These are phyloP conservation scores for Notholithocarpus densiflorus DNA, from an alignment of 306 rosid species.

Conservation along the genomic window DNA sequence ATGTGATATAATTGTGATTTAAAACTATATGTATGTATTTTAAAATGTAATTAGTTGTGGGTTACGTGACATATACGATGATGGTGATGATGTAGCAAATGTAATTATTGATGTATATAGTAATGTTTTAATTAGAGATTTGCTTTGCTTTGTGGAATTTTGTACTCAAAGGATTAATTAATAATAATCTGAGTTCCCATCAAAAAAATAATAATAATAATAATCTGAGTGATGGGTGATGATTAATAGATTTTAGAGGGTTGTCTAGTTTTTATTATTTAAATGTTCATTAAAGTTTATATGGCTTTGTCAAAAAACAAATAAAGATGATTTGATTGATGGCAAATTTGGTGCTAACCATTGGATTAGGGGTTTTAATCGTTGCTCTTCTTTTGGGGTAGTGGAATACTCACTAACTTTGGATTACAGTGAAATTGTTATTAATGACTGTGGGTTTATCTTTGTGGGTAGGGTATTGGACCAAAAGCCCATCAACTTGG, in stretches of 20 bases:
- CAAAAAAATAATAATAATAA: too few species aligned
- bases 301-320: not conserved
- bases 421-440: too few species aligned
- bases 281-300: too few species aligned
- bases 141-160: not conserved
- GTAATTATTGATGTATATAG: slow-evolving; percentile 12
- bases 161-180: not conserved
- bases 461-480: too few species aligned
- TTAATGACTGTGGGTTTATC: too few species aligned
- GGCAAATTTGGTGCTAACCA: not conserved
- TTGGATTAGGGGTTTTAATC: not conserved
- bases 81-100: not conserved
- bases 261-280: too few species aligned
- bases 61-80: not conserved
- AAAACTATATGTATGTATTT: too few species aligned
- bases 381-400: not conserved
- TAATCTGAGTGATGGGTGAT: too few species aligned
- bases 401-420: too few species aligned
- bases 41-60: not conserved
- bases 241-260: too few species aligned
- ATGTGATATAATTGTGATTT: not conserved
- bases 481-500: not conserved
- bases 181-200: too few species aligned
- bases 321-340: not conserved
- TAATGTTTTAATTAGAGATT: not conserved